Conservation (phyloP, 202 grass and related monocot genomes). For the Hordeum pubiflorum region DNA sequence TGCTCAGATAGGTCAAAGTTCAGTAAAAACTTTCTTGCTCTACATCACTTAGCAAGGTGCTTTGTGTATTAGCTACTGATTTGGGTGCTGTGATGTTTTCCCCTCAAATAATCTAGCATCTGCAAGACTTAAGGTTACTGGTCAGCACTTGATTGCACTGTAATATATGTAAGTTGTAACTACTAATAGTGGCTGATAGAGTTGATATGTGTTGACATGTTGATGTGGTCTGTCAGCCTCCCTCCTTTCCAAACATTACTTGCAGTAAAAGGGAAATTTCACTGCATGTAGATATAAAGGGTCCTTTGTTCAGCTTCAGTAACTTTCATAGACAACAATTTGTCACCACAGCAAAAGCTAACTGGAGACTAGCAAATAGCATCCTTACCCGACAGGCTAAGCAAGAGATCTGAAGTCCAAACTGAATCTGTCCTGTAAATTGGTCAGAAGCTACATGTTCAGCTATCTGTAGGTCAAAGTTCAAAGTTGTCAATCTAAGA, state of each 20-base stretch:
- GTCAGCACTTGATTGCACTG: background rate
- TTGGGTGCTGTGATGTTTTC: background rate
- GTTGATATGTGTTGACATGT: background rate
- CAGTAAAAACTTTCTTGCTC: background rate
- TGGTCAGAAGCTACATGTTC: background rate
- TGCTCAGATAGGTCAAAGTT: background rate
- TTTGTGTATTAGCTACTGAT: background rate
- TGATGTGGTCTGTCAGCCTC: slow-evolving; percentile 4
- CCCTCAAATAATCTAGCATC: background rate
- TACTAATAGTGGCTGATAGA: background rate
- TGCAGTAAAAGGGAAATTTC: slow-evolving; percentile 1
- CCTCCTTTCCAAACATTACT: background rate
- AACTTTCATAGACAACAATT: background rate
- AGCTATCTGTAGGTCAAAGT: background rate
- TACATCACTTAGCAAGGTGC: background rate
- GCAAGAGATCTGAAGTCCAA: background rate
- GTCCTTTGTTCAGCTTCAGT: background rate
- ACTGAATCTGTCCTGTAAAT: background rate
- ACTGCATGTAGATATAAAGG: background rate
- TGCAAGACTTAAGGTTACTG: background rate
- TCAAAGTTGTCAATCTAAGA: background rate
- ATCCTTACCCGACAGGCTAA: background rate
- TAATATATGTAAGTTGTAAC: background rate
- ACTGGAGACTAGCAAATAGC: slow-evolving; percentile 1
- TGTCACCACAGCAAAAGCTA: slow-evolving; percentile 13